Conservation (phyloP, 2,329 filamentous ascomycete genomes). For the Beauveria pseudobassiana region DNA sequence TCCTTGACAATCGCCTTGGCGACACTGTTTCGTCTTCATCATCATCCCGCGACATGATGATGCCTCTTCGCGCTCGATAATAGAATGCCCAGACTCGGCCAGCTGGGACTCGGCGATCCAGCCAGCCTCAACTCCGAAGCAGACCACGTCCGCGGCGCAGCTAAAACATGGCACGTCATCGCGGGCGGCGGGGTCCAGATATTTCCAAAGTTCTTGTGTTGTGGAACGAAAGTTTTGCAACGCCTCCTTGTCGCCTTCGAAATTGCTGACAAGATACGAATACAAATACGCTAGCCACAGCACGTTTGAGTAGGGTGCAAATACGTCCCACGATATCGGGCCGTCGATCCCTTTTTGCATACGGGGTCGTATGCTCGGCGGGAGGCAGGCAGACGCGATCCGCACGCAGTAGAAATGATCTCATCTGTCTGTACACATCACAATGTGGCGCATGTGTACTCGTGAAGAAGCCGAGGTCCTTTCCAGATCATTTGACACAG, state of each 20-base stretch:
- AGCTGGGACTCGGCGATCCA: constrained; percentile 50
- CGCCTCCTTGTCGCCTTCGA: constrained; percentile 38
- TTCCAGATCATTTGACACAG: constrained; percentile 52
- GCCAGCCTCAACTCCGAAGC: constrained; percentile 49
- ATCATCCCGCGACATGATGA: constrained; percentile 27
- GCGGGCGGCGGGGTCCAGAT: constrained; percentile 45
- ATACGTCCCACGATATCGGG: constrained; percentile 45
- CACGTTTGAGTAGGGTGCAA: constrained; percentile 56
- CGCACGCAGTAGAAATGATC: constrained; percentile 46
- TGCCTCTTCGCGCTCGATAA: constrained; percentile 33
- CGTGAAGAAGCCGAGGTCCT: constrained; percentile 51
- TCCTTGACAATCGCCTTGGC: constrained; percentile 20
- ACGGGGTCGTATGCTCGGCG: constrained; percentile 37
- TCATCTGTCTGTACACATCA: constrained; percentile 55
- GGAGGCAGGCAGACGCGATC: constrained; percentile 44
- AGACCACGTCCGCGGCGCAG: constrained; percentile 48
- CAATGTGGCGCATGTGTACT: constrained; percentile 54
- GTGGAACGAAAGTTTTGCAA: constrained; percentile 37
- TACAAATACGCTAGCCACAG: constrained; percentile 59
- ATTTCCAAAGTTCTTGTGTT: constrained; percentile 45
- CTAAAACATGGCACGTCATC: constrained; percentile 42
- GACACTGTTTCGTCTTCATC: constrained; percentile 16
- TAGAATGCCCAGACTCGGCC: constrained; percentile 28
- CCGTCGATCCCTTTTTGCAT: constrained; percentile 38
- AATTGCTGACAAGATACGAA: constrained; percentile 41